Percentiles rank a stretch among this genome's conserved stretches.
phyloP scores from a whole-genome alignment of 768 basidiomycete species.

The Tylopilus balloui region DNA sequence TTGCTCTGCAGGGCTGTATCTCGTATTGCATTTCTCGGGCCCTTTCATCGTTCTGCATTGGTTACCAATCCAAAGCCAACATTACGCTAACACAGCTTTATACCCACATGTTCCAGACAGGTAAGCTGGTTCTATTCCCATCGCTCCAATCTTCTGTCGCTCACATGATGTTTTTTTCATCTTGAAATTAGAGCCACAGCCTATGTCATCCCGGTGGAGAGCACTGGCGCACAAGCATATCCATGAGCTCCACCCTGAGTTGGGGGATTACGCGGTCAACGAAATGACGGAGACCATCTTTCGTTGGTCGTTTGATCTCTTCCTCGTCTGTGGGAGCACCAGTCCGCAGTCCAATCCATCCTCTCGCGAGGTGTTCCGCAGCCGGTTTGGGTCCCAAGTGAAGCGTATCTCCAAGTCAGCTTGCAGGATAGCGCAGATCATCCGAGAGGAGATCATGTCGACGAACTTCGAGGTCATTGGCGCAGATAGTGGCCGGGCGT shows the following conservation, averaged over 20 bases:
- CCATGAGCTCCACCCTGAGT: conserved; percentile 59
- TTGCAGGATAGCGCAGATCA: conserved; percentile 57
- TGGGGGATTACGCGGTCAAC: conserved; percentile 61
- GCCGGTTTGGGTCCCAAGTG: conserved; percentile 56
- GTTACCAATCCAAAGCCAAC: conserved; percentile 67
- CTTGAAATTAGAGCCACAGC: conserved; percentile 56
- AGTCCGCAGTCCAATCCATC: conserved; percentile 36
- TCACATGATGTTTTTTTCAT: conserved; percentile 14
- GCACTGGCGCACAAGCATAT: conserved; percentile 68
- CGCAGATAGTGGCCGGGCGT: conserved; percentile 49
- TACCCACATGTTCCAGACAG: conserved; percentile 50
- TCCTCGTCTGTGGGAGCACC: conserved; percentile 59
- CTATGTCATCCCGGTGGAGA: conserved; percentile 74
- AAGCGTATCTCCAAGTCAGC: conserved; percentile 62
- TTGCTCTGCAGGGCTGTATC: conserved; percentile 70
- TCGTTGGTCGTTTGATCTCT: conserved; percentile 66
- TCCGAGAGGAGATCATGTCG: conserved; percentile 71
- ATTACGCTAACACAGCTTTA: conserved; percentile 59
- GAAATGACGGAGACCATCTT: conserved; percentile 73
- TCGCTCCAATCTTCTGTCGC: conserved; percentile 1
- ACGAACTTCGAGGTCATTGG: conserved; percentile 70
- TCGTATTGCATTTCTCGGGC: conserved; percentile 63
- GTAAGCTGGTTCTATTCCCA: conserved; percentile 31
- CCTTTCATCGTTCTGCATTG: conserved; percentile 67
- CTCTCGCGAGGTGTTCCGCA: conserved; percentile 39